Base-by-base conservation (phyloP, 352 stramenopile species). In the Thalassiosira hispida region DNA sequence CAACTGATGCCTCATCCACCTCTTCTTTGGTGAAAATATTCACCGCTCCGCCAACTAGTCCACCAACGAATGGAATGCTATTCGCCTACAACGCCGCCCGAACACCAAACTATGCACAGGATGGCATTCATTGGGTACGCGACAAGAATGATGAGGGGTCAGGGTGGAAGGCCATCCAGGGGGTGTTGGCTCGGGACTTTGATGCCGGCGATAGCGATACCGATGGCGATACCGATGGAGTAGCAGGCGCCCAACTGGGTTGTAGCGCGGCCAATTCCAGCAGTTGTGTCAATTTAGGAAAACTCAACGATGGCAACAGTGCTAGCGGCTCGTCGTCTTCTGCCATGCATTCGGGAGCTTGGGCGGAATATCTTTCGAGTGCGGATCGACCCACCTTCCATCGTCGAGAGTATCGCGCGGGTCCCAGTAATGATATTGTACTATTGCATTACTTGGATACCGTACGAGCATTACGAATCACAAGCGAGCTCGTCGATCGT, bases 41-140 rank as follows among this genome's bases (percentile, higher is more conserved):
- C 3, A 46, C 9, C 2, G 25, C 5, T 3, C 56, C 56, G 3
- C 56, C 56, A 3, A 29, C 56, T 5, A 29, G 1, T 14, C 56
- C 56, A 12, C 56, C 56, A 1, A 46, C 56, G 3, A 31, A 11
- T 20, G 56, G 56, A 3, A 64, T 25, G 11, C 27, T 64, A 20
- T 27, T 64, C 4, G 5, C 47, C 3, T 64, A 64, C 14, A 5
- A 29, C 9, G 7, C n/a, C 1, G 25, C 9, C 9, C 11, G 47
- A 27, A 64, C 56, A 11, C 56, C 33, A 23, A 49, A 64, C 27
- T 64, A 64, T 29, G 40, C 16, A 3, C 5, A 22, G 2, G 56
- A 64, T 51, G 56, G 56, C 7, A 51, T 51, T 27, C 23, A 64
- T 16, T 64, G 56, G 56, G 47, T 64, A 9, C 16, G 9, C 23